These are phyloP conservation scores for Hortiboletus campestris DNA, from an alignment of 768 basidiomycete genomes.

Conservation along the genomic window DNA sequence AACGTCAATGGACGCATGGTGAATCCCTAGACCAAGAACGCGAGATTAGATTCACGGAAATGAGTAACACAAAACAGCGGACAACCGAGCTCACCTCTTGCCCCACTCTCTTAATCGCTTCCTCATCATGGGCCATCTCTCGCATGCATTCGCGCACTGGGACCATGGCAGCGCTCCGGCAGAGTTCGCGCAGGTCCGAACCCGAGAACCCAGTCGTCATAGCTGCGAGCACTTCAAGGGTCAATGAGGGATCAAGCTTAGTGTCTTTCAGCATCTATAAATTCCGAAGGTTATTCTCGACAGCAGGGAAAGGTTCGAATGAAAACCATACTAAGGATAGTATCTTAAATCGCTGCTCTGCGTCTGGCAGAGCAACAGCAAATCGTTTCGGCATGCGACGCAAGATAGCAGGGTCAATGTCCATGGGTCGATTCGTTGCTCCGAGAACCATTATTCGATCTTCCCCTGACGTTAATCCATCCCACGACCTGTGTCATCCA, in stretches of 20 bases:
- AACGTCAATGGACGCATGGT: slow-evolving; percentile 68
- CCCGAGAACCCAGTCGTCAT: slow-evolving; percentile 78
- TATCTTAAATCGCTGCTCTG: slow-evolving; percentile 80
- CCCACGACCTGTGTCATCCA: slow-evolving; percentile 70
- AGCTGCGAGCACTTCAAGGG: slow-evolving; percentile 59
- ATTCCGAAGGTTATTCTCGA: neutral
- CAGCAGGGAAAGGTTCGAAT: neutral
- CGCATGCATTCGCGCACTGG: slow-evolving; percentile 85
- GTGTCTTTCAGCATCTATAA: slow-evolving; percentile 83
- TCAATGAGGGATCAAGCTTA: slow-evolving; percentile 58
- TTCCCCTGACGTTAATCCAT: slow-evolving; percentile 79
- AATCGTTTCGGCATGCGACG: slow-evolving; percentile 99
- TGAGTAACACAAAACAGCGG: neutral
- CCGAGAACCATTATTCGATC: slow-evolving; percentile 90
- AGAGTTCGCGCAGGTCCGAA: slow-evolving; percentile 88
- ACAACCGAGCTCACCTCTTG: slow-evolving; percentile 36
- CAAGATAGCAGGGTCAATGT: slow-evolving; percentile 83
- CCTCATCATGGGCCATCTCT: slow-evolving; percentile 43
- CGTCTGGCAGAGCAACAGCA: slow-evolving; percentile 75
- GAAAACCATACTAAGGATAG: slow-evolving; percentile 59
- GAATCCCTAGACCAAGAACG: slow-evolving; percentile 56
- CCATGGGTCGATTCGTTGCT: slow-evolving; percentile 92
- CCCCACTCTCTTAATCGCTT: slow-evolving; percentile 45
- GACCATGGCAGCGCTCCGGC: slow-evolving; percentile 91
- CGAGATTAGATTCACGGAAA: neutral